Base-by-base conservation (phyloP, 2,329 filamentous ascomycete species). In the Clonostachys chloroleuca region DNA sequence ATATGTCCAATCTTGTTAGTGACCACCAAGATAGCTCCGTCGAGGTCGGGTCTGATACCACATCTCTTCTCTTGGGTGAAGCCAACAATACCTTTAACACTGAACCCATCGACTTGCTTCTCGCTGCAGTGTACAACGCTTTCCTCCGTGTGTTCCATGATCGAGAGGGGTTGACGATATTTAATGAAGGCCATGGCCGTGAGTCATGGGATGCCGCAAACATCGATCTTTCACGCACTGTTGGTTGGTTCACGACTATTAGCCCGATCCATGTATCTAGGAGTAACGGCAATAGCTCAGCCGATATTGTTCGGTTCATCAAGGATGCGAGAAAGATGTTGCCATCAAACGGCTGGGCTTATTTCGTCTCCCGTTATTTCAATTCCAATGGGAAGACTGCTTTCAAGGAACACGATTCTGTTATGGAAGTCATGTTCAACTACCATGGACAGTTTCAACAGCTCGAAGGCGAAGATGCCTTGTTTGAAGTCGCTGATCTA, bases 211-310 rank as follows among this genome's bases (percentile, higher is more conserved):
- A 57, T 44, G 42, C 53, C 5, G 14, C 33, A 3, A 47, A 44
- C 7, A 45, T 64, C 42, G 63, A 74, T 43, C 51, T 67, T 2
- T 67, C 69, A 0, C 50, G 58, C 2, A 73, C 68, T 0, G 65
- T 74, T 1, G 72, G 72, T 5, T 75, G 71, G 71, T 74, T 74
- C 47, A 73, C 72, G 1, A 68, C 68, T 0, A 57, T 74, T 49
- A 54, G 49, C 4, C 56, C 56, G 1, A 14, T 57, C 3, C 50
- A 45, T 17, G 36, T n/a, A n/a, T n/a, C n/a, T n/a, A n/a, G n/a
- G n/a, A n/a, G n/a, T n/a, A n/a, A n/a, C n/a, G n/a, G n/a, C n/a
- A n/a, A n/a, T n/a, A n/a, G n/a, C n/a, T n/a, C n/a, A n/a, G n/a
- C n/a, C n/a, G n/a, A n/a, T n/a, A n/a, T n/a, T n/a, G n/a, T n/a